Conservation (phyloP, 1,139 yeast genomes). For the Diutina neorugosa region DNA sequence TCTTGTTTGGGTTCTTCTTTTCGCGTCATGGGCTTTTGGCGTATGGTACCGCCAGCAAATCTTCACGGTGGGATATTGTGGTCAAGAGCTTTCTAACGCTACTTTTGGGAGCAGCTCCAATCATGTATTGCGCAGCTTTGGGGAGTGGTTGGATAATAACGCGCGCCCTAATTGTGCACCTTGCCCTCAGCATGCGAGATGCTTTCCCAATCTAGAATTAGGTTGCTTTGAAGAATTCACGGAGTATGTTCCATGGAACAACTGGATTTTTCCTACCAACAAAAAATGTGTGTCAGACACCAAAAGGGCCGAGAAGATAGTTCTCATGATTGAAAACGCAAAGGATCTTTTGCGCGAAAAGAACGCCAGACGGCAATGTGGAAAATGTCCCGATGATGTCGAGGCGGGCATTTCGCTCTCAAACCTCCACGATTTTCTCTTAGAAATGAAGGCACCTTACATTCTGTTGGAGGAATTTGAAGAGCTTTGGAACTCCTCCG, state of each 20-base stretch:
- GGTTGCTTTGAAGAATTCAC: constrained; percentile 64
- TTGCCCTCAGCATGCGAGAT: constrained; percentile 77
- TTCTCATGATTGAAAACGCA: constrained; percentile 56
- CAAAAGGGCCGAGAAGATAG: constrained; percentile 55
- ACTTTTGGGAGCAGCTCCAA: constrained; percentile 19
- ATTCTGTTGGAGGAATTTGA: constrained; percentile 67
- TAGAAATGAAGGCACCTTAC: constrained; percentile 44
- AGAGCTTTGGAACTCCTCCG: constrained; percentile 64
- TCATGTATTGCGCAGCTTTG: constrained; percentile 12
- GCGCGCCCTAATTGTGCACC: constrained; percentile 54
- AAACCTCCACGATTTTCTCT: constrained; percentile 49
- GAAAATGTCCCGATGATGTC: constrained; percentile 29
- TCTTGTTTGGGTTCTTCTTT: constrained; percentile 18
- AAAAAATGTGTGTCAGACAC: constrained; percentile 66
- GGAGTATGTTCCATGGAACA: constrained; percentile 41
- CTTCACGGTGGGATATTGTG: constrained; percentile 55
- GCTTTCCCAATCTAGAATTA: constrained; percentile 46
- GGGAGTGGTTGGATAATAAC: constrained; percentile 22
- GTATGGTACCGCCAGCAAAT: constrained; percentile 57
- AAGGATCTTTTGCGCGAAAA: constrained; percentile 54
- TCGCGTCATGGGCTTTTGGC: constrained; percentile 20
- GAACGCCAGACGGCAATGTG: constrained; percentile 62
- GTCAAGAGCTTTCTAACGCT: constrained; percentile 34
- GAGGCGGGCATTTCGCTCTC: constrained; percentile 40
- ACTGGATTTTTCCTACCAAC: constrained; percentile 39